Base-by-base conservation (phyloP, 2,329 filamentous ascomycete genomes). In the Colletotrichum aenigma region DNA sequence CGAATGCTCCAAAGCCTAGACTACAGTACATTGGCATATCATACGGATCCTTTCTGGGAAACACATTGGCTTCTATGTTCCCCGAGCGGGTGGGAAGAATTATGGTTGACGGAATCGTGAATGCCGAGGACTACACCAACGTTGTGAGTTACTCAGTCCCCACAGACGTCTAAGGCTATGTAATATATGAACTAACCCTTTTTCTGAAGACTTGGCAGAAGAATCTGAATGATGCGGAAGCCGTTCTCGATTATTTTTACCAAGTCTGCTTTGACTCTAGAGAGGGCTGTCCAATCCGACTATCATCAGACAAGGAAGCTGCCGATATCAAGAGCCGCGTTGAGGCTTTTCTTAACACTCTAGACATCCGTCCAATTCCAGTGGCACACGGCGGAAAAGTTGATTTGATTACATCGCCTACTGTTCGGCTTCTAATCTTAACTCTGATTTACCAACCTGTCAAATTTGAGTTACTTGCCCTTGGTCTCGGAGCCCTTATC, bases 11-110 rank as follows among this genome's bases (percentile, higher is more conserved):
- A 9, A 64, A 70, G 48, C 61, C 77, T 3, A 77, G 77, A 28
- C 74, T 87, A 55, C 84, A 84, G 75, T 88, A 87, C 76, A 86
- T 85, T 82, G 86, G 87, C 0, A 82, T 87, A 62, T 86, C 84
- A 24, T 88, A 88, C 83, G n/a, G 82, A 12, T 83, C 82, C 1
- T 36, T 82, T 2, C 78, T 85, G 0, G 83, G 83, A 8, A 83
- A 82, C 36, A 81, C 81, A 65, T 83, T 84, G 76, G 81, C 82
- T 7, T 81, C 83, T 69, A 79, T 85, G 80, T 85, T 83, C 34
- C 82, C 83, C 0, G 82, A 77, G 3, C 79, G 83, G 4, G 76
- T 89, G 15, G 86, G 83, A 0, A 79, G 83, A 18, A 80, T 86
- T 65, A 80, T 86, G 10, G 74, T 83, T 5, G 82, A 83, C 21